Base-by-base conservation (phyloP, 1,284 basidiomycete species). In the Trametes versicolor region DNA sequence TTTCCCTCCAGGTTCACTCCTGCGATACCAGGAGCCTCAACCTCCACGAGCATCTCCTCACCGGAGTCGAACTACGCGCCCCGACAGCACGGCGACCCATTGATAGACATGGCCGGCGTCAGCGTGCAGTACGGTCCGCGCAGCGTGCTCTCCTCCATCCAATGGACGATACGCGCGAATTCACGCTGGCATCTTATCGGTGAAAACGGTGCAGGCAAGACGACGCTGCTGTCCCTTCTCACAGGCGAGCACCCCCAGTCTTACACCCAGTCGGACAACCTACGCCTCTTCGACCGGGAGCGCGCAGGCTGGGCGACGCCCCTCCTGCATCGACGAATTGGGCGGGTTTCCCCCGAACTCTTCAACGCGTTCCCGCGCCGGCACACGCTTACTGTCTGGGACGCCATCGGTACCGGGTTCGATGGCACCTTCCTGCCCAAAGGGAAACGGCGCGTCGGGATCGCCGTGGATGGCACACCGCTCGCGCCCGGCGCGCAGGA, bases 221-320 rank as follows among this genome's bases (percentile, higher is more conserved):
- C 97, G 0, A 99, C 97, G 0, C 87, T 99, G 0, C 84, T 98
- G n/a, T 91, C 97, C 4, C 78, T 99, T 37, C 81, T 99, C 43
- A 94, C 96, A 0, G 97, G 97, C 27, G 95, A 97, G 73, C 97
- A 99, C 77, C 97, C 97, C 0, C 94, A 95, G 68, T 97, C 96
- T 0, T 99, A 92, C 79, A 91, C 90, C 0, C 91, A 95, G 75
- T 82, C 83, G 9, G 79, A 85, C 0, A 80, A 92, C 19, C 85
- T 99, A 9, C 81, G 83, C 3, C 86, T 96, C 50, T 94, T 97
- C 68, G 87, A 85, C 47, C 82, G 85, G 47, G 90, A 90, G 0
- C 88, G 93, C n/a, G 83, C 83, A 9, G 75, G 76, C 2, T 85
- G 88, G 56, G 81, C 93, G 19, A 88, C 95, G 10, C 73, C 80